phyloP scores from a whole-genome alignment of 495 filamentous ascomycete species.

The Tuber brumale region DNA sequence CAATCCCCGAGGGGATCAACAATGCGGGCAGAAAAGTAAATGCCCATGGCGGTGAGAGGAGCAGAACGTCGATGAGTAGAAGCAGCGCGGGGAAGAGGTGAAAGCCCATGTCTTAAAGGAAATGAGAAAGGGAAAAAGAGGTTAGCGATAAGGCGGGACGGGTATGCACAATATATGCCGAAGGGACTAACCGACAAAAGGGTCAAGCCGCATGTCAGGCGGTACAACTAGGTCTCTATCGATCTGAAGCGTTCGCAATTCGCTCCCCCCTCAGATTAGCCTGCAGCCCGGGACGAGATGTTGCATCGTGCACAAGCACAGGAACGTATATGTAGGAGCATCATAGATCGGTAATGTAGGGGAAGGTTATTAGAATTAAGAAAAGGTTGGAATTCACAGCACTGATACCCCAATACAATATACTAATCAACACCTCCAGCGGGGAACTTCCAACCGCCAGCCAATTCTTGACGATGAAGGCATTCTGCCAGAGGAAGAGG shows the following conservation, averaged over 20 bases:
- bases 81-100: constrained; percentile 71
- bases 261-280: neutral
- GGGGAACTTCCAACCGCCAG: constrained; percentile 68
- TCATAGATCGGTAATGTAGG: neutral
- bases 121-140: neutral
- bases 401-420: constrained; percentile 78
- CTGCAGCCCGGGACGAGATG: neutral
- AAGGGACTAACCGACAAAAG: constrained; percentile 25
- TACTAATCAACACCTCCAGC: constrained; percentile 69
- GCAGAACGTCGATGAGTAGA: constrained; percentile 62
- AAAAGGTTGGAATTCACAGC: constrained; percentile 39
- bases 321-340: neutral
- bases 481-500: constrained; percentile 54
- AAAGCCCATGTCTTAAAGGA: constrained; percentile 60
- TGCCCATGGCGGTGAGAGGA: constrained; percentile 77
- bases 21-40: constrained; percentile 57
- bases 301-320: neutral
- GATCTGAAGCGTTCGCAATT: constrained; percentile 13
- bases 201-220: constrained; percentile 47
- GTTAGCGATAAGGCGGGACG: neutral
- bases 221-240: constrained; percentile 46
- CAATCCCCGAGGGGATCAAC: constrained; percentile 56
- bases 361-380: constrained; percentile 9
- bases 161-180: neutral
- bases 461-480: constrained; percentile 70